Evolutionary conservation across 257 asterid genomes (phyloP), one percentile per base, ranked within the genome.

Genomic region (Nicotiana knightiana): DNA sequence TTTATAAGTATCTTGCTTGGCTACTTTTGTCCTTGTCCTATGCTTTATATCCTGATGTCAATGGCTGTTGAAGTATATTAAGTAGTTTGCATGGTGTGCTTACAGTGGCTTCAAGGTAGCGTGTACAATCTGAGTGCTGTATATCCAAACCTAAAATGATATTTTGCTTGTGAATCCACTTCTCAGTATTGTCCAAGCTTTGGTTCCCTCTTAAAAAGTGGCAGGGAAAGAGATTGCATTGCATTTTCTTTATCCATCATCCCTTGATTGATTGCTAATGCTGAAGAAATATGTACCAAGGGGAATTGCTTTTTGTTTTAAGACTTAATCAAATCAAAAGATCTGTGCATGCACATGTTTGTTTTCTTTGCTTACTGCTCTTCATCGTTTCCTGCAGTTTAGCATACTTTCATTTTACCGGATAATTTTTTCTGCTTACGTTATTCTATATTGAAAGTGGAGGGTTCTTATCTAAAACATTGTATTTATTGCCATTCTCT

Each of bases 31-130:
- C 37, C 37, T 51, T 35, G 26, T 75, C 46, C 63, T 75, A 75
- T 75, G 26, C 26, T 51, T 51, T 51, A 26, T 26, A 26, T 15
- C 43, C 79, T 15, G 4, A 73, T 48, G 43, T 75, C 79, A 75
- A 51, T 15, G 35, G 57, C 61, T 73, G 18, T 24, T 73, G 3
- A 48, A 48, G 39, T 46, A 71, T 24, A 71, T 3, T 39, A 16
- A 24, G 18, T 71, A 71, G 61, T 71, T 24, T 48, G 39, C 30
- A 46, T 73, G 79, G 79, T 73, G 79, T 71, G 61, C 62, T 73
- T 6, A 48, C 15, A 46, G 21, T 73, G 79, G 57, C 33, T 70
- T 73, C 26, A 73, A 48, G 51, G 59, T 73, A 24, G 62, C 21
- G 26, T 13, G 5, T 51, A 26, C 63, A 26, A 75, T 75, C 39